Percentiles rank a stretch among this genome's conserved stretches.
Conservation (phyloP, 2,329 filamentous ascomycete genomes). For the Simplicillium aogashimaense region DNA sequence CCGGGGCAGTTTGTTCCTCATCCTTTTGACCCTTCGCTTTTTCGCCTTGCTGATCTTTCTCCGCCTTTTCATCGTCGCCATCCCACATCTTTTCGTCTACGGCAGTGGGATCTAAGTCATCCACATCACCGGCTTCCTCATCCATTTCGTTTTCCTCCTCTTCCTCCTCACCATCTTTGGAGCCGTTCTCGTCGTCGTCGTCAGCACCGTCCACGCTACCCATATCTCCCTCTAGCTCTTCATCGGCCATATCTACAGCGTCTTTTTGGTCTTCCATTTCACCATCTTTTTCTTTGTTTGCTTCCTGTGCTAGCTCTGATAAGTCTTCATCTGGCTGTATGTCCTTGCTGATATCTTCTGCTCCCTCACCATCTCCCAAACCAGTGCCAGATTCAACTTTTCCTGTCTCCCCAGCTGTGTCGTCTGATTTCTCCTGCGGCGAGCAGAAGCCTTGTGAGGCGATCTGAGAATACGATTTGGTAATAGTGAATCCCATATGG, state of each 20-base stretch:
- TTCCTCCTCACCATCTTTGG: conserved; percentile 52
- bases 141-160: conserved; percentile 69
- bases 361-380: conserved; percentile 88
- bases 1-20: conserved; percentile 49
- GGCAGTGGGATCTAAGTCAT: conserved; percentile 79
- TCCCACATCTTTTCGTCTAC: conserved; percentile 99
- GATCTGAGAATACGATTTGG: conserved; percentile 69
- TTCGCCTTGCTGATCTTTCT: conserved; percentile 73
- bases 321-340: conserved; percentile 89
- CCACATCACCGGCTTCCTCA: conserved; percentile 82
- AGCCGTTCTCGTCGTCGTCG: conserved; percentile 49
- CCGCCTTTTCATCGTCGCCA: conserved; percentile 68
- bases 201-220: conserved; percentile 54
- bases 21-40: conserved; percentile 61
- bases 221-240: conserved; percentile 82
- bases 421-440: conserved; percentile 69
- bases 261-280: conserved; percentile 75
- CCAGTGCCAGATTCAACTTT: conserved; percentile 88
- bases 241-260: conserved; percentile 84
- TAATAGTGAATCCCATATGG: conserved; percentile 65
- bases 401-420: conserved; percentile 59
- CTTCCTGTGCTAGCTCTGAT: conserved; percentile 80
- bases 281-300: conserved; percentile 52
- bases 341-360: conserved; percentile 96
- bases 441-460: conserved; percentile 84